A percentile compares a stretch with the other conserved stretches of the same genome.
phyloP scores from a whole-genome alignment of 306 rosid genomes.

The Spatholobus suberectus region DNA sequence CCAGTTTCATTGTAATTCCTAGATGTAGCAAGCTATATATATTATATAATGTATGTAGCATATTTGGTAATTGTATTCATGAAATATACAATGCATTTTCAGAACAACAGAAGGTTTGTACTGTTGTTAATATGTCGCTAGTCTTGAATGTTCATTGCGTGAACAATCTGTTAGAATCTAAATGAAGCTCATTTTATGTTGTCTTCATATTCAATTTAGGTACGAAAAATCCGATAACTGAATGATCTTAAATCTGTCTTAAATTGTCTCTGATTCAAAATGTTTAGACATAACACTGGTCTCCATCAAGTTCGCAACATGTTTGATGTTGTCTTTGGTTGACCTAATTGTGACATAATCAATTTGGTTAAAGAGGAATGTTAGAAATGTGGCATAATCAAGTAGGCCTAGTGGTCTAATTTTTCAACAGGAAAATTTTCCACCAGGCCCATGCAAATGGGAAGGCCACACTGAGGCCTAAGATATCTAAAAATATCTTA shows the following conservation, averaged over 20 bases:
- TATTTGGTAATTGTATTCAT: background rate
- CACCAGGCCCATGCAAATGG: background rate
- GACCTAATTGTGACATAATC: no score
- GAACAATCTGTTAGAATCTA: background rate
- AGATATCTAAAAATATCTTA: no score
- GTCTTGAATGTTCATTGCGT: background rate
- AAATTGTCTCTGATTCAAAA: no score
- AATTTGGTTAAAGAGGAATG: no score
- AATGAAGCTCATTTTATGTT: background rate
- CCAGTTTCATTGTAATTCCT: conserved; percentile 9
- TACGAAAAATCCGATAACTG: background rate
- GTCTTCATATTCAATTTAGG: background rate
- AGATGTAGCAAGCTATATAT: background rate
- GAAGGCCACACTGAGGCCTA: background rate
- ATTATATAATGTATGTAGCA: background rate
- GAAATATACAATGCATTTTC: background rate
- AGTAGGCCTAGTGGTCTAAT: background rate
- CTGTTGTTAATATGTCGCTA: background rate
- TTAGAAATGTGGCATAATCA: background rate
- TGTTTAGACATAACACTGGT: no score
- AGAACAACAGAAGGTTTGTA: background rate
- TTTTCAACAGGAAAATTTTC: background rate
- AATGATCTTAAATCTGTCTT: no score
- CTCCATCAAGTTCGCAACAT: no score
- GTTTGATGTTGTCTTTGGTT: no score